phyloP scores from a whole-genome alignment of 371 early-diverging fungal genomes.

The Mortierella sp. region DNA sequence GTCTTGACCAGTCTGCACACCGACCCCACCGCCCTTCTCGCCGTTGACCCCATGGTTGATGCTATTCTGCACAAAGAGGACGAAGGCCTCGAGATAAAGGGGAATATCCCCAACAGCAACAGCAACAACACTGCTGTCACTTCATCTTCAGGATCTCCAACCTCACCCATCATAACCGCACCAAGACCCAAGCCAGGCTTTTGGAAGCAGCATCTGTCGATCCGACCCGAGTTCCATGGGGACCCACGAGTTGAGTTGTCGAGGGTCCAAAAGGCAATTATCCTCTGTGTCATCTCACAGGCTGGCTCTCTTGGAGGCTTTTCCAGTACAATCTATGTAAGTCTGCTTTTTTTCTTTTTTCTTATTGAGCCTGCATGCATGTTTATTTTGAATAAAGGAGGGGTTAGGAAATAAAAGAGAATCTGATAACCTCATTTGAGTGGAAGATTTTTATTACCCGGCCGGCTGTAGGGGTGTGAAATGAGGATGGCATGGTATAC shows the following conservation, averaged over 20 bases:
- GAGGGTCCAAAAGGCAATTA: conserved; percentile 31
- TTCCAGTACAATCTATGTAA: conserved; percentile 55
- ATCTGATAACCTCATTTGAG: background rate
- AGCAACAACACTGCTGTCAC: background rate
- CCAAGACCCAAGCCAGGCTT: conserved; percentile 19
- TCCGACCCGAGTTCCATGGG: conserved; percentile 34
- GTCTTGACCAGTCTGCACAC: conserved; percentile 15
- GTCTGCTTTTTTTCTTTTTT: conserved; percentile 11
- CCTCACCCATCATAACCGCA: background rate
- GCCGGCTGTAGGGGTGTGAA: background rate
- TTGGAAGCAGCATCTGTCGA: conserved; percentile 32
- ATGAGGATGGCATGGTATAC: background rate
- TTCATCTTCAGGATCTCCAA: background rate
- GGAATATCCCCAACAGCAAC: background rate
- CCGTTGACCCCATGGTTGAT: background rate
- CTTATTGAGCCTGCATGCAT: background rate
- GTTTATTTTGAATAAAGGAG: background rate
- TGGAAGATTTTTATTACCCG: background rate
- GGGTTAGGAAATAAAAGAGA: background rate
- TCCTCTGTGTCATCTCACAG: conserved; percentile 43
- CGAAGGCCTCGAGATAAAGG: background rate
- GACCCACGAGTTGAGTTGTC: conserved; percentile 47
- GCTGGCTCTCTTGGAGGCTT: conserved; percentile 53
- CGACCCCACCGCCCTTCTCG: conserved; percentile 18
- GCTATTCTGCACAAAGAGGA: background rate